These are phyloP conservation scores for Karstenula rhodostoma DNA, from an alignment of 2,329 filamentous ascomycete genomes.

Conservation along the genomic window DNA sequence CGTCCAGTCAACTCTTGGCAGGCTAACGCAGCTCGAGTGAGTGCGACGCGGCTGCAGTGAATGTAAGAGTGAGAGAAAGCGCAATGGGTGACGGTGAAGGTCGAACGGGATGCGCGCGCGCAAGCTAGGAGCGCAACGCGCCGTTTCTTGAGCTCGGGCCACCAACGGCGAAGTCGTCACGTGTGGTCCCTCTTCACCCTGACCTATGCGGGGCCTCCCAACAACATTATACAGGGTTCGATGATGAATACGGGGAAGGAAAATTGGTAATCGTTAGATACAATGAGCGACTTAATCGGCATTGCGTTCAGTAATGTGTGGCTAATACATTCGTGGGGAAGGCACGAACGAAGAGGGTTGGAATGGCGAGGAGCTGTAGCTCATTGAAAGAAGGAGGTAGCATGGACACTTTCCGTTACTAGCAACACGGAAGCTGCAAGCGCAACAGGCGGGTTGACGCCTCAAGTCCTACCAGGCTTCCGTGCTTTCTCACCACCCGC, in stretches of 20 bases:
- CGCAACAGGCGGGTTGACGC: background rate
- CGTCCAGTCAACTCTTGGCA: background rate
- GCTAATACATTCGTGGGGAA: background rate
- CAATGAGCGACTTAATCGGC: background rate
- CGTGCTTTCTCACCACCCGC: background rate
- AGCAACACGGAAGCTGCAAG: background rate
- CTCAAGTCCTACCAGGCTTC: background rate
- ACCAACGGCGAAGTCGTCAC: background rate
- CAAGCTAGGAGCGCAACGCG: constrained; percentile 6
- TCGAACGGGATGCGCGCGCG: constrained; percentile 8
- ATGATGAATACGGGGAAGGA: too few relatives aligned
- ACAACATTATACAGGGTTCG: too few relatives aligned
- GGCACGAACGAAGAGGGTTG: background rate
- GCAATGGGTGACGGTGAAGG: constrained; percentile 5
- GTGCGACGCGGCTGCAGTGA: background rate
- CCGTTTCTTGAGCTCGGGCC: constrained; percentile 4
- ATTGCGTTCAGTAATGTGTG: background rate
- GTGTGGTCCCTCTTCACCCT: background rate
- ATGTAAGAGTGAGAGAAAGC: background rate
- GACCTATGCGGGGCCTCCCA: background rate
- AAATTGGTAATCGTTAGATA: background rate
- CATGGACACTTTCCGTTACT: background rate
- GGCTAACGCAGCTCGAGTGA: background rate
- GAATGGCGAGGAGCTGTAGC: too few relatives aligned
- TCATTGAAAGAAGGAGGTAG: too few relatives aligned